Conservation (phyloP, 2,329 filamentous ascomycete species). For the Botrytis fabae region DNA sequence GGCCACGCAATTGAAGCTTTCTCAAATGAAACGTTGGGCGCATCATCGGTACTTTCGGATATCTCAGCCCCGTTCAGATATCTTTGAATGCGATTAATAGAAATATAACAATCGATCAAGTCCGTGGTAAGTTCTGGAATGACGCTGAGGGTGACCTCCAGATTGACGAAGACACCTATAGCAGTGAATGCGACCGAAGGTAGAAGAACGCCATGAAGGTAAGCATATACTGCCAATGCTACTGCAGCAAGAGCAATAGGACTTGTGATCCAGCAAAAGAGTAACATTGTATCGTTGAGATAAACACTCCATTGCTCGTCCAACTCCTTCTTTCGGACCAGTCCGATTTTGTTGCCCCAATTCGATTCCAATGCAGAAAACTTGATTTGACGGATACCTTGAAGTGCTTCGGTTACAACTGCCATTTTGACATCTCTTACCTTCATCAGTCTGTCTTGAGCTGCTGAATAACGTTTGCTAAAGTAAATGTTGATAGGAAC, state of each 20-base stretch:
- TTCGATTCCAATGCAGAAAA: slow-evolving; percentile 74
- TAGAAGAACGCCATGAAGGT: slow-evolving; percentile 60
- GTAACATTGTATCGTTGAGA: slow-evolving; percentile 36
- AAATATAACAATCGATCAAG: slow-evolving; percentile 71
- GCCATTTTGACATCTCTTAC: slow-evolving; percentile 73
- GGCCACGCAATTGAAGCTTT: slow-evolving; percentile 74
- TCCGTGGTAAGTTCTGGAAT: slow-evolving; percentile 73
- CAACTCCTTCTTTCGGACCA: slow-evolving; percentile 67
- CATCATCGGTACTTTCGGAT: slow-evolving; percentile 51
- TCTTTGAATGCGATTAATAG: slow-evolving; percentile 67
- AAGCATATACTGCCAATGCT: slow-evolving; percentile 67
- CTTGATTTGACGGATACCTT: slow-evolving; percentile 82
- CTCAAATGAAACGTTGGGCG: slow-evolving; percentile 63
- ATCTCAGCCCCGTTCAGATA: slow-evolving; percentile 70
- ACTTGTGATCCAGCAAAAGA: slow-evolving; percentile 67
- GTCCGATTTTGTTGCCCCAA: slow-evolving; percentile 70
- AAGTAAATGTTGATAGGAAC: slow-evolving; percentile 69
- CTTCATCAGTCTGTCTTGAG: slow-evolving; percentile 73
- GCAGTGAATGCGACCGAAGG: slow-evolving; percentile 79
- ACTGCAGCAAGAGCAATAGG: slow-evolving; percentile 73
- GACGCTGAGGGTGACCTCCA: slow-evolving; percentile 69
- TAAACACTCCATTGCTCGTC: slow-evolving; percentile 66
- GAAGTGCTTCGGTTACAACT: slow-evolving; percentile 72
- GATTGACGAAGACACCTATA: slow-evolving; percentile 70
- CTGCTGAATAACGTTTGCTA: slow-evolving; percentile 62